A percentile compares a stretch with the other conserved stretches of the same genome.
These are phyloP conservation scores for Penicillium olsonii DNA, from an alignment of 2,329 filamentous ascomycete species.

Conservation along the genomic window DNA sequence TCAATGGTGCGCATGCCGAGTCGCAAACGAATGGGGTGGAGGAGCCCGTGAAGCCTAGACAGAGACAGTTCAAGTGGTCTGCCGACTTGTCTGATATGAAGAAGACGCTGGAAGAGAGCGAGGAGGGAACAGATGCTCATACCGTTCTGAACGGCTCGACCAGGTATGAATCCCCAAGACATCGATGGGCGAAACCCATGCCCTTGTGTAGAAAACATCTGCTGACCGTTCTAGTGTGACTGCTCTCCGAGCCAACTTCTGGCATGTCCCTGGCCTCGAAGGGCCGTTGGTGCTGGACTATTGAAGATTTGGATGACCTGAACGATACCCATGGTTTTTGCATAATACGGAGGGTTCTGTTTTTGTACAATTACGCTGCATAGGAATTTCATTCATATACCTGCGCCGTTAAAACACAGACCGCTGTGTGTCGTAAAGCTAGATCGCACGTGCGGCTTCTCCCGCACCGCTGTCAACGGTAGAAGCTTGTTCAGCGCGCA, in stretches of 20 bases:
- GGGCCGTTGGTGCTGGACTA: slow-evolving; percentile 65
- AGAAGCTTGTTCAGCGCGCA: slow-evolving; percentile 54
- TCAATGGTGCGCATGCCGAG: slow-evolving; percentile 11
- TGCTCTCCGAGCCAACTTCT: slow-evolving; percentile 85
- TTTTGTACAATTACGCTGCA: neutral
- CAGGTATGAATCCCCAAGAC: slow-evolving; percentile 56
- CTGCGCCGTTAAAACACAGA: neutral
- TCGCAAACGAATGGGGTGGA: slow-evolving; percentile 16
- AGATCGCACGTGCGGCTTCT: slow-evolving; percentile 60
- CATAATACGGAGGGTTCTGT: slow-evolving; percentile 1
- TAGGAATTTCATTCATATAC: neutral
- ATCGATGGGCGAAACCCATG: neutral
- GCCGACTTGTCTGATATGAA: slow-evolving; percentile 82
- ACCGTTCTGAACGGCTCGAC: slow-evolving; percentile 80
- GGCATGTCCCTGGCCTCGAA: slow-evolving; percentile 67
- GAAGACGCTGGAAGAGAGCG: slow-evolving; percentile 72
- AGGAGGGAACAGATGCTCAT: slow-evolving; percentile 85
- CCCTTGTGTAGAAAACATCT: neutral
- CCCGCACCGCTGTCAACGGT: slow-evolving; percentile 60
- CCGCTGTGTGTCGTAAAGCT: slow-evolving; percentile 9
- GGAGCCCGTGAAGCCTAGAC: slow-evolving; percentile 52
- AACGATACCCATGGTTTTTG: slow-evolving; percentile 30
- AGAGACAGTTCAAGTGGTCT: slow-evolving; percentile 89
- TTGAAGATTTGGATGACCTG: slow-evolving; percentile 50
- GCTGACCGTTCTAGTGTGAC: slow-evolving; percentile 66